A percentile compares a stretch with the other conserved stretches of the same genome.
phyloP scores from a whole-genome alignment of 1,284 basidiomycete species.

The Heterobasidion irregulare region DNA sequence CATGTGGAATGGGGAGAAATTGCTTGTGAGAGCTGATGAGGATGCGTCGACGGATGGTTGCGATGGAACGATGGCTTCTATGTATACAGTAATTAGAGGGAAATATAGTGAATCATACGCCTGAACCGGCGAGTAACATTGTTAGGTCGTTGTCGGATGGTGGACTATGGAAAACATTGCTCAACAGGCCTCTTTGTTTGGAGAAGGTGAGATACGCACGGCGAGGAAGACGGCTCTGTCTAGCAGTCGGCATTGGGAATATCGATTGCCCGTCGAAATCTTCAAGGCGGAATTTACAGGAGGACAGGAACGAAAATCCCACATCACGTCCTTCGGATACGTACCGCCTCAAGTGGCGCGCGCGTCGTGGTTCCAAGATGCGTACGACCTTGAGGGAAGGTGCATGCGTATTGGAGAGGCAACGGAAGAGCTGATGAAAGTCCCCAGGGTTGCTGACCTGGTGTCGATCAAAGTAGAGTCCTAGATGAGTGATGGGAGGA shows the following conservation, averaged over 20 bases:
- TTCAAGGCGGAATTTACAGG: neutral
- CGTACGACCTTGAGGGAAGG: neutral
- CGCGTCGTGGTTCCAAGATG: neutral
- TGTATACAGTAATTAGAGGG: too few species aligned
- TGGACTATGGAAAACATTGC: too few species aligned
- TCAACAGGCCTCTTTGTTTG: too few species aligned
- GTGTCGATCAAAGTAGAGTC: neutral
- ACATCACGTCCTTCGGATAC: neutral
- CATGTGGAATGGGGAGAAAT: too few species aligned
- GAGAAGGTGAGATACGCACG: too few species aligned
- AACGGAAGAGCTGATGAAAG: neutral
- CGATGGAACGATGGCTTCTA: too few species aligned
- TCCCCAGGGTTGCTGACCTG: neutral
- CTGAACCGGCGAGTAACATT: too few species aligned
- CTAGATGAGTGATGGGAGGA: neutral
- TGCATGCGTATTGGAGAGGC: neutral
- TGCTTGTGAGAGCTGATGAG: too few species aligned
- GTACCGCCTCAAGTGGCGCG: neutral
- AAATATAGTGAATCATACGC: too few species aligned
- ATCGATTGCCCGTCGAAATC: neutral
- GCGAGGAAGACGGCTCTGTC: neutral
- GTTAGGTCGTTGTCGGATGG: too few species aligned
- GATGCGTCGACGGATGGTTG: too few species aligned
- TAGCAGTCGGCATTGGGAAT: neutral
- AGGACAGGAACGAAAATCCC: neutral